phyloP scores from a whole-genome alignment of 306 rosid species.

The Sophora flavescens region DNA sequence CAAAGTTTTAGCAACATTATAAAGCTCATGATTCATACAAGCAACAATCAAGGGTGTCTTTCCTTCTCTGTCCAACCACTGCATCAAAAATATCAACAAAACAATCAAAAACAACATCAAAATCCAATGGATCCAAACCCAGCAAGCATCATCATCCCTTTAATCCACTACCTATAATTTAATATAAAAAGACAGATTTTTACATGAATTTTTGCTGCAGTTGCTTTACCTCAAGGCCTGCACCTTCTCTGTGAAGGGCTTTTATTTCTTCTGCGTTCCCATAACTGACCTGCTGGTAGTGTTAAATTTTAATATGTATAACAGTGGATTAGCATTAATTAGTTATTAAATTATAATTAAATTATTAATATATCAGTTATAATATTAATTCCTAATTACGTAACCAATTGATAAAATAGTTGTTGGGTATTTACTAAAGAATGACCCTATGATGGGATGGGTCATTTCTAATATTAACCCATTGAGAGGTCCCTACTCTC shows the following conservation, averaged over 20 bases:
- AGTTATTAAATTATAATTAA: too few species aligned
- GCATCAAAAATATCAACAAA: constrained; percentile 43
- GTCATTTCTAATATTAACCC: too few species aligned
- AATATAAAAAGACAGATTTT: not conserved
- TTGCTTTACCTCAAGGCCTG: constrained; percentile 82
- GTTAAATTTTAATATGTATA: too few species aligned
- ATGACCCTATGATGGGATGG: too few species aligned
- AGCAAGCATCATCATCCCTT: constrained; percentile 2
- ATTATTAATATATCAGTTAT: too few species aligned
- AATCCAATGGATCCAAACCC: constrained; percentile 41
- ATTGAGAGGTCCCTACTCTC: too few species aligned
- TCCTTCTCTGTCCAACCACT: constrained; percentile 85
- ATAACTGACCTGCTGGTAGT: constrained; percentile 82
- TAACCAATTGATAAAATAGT: too few species aligned
- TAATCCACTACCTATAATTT: not conserved
- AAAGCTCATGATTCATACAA: constrained; percentile 77
- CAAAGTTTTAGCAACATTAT: constrained; percentile 73
- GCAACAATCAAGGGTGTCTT: constrained; percentile 92
- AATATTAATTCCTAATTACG: too few species aligned
- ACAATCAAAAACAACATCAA: constrained; percentile 34
- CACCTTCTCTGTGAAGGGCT: constrained; percentile 80
- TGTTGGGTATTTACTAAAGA: too few species aligned
- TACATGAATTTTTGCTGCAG: not conserved
- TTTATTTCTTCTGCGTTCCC: constrained; percentile 83
- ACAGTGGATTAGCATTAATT: too few species aligned